Base-by-base conservation (phyloP, 805 yeast species). In the Suhomyces sp. region DNA sequence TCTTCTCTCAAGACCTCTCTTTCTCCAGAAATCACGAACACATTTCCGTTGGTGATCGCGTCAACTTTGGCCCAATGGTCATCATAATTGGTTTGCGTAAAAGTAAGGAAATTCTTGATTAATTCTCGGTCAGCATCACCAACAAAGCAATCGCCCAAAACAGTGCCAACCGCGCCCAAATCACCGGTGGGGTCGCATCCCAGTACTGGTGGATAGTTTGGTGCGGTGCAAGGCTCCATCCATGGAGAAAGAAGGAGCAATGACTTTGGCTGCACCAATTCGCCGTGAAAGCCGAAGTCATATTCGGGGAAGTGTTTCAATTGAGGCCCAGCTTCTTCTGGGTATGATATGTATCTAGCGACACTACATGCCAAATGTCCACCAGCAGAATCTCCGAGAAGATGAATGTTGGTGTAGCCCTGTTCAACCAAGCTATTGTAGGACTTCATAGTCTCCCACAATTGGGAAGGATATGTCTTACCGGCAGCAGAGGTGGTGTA, bases 221-320 rank as follows among this genome's bases (percentile, higher is more conserved):
- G 55, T 11, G 17, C 23, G 7, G 53, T 48, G 25, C 42, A 41
- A 6, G 69, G 68, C 37, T 63, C 53, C 19, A 58, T 56, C 69
- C 69, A 63, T 10, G 69, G 68, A 26, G 65, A 56, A 8, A 57
- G 37, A 30, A 60, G 46, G 3, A 60, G 39, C 23, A 54, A 39
- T 3, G 60, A 47, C 14, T 43, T 44, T 5, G 68, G 68, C 42
- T 60, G 61, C 2, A 55, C 53, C 36, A 54, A 40, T 4, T 45
- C 38, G 6, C 19, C 18, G 19, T 38, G 38, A 48, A 51, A 53
- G 5, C 28, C 13, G 14, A 37, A 45, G 23, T 40, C 40, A 27
- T 53, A 52, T 16, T 51, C 43, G 10, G 48, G 38, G 36, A 41
- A 56, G 9, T 35, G 35, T 6, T 41, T 33, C 32, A 60, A 60